Evolutionary conservation across 441 rosid genomes (phyloP), one percentile per base, ranked within the genome.

Genomic region (Brassica hybrid): DNA sequence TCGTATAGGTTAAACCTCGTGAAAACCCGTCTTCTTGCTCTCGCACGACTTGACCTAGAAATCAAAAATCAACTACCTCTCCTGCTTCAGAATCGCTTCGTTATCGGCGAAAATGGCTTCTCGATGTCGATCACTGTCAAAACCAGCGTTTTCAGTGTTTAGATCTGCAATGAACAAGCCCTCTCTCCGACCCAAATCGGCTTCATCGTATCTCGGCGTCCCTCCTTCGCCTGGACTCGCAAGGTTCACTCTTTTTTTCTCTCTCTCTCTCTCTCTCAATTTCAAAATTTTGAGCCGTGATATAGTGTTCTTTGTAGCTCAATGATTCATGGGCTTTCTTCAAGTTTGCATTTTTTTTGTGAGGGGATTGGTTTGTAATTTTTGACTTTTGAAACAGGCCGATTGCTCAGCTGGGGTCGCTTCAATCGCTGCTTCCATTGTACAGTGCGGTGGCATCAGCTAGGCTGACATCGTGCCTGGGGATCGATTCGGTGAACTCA

Each of bases 381-480:
- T 21, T 36, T 21, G 65, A 48, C 30, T 72, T 83, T 82, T 6
- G 78, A 25, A 21, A 21, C 85, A 91, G 98, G 89, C 34, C 91
- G 34, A 71, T 85, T 75, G 75, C 86, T 71, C 93, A 82, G 76
- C 76, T 91, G 87, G 92, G 96, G 23, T 83, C 85, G 71, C 82
- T 93, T 71, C 94, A 93, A 71, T 93, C 98, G 76, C 83, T 94
- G 78, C 88, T 93, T 57, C 97, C 99, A 5, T 85, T 94, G 76
- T 85, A 94, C 84, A 84, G 87, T 1, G 96, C 92, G 1, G 93
- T 91, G 25, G 81, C 98, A 50, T 86, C 97, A 1, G 96, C 99
- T 76, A 85, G 94, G 82, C 88, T 93, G 68, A 94, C 94, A 12
- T 93, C 98, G 2, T 93, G 98, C 83, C 96, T 94, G 1, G 91